phyloP scores from a whole-genome alignment of 1,284 basidiomycete species.

The Apiotrichum laibachii region DNA sequence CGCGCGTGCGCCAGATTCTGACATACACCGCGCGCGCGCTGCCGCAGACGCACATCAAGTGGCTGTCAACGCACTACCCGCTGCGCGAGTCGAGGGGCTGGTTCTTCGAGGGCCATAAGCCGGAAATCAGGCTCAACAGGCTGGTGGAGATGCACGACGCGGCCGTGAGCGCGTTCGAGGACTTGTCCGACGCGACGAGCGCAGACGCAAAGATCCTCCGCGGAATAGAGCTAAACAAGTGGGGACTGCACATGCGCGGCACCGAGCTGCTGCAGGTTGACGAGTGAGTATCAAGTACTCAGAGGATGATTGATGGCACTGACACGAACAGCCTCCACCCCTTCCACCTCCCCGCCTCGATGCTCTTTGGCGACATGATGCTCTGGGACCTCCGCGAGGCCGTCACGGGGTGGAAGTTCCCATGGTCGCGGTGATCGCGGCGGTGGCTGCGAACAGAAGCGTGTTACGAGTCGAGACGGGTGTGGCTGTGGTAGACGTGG shows the following conservation, averaged over 20 bases:
- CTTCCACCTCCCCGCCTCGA: conserved; percentile 11
- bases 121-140: conserved; percentile 14
- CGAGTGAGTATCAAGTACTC: conserved; percentile 24
- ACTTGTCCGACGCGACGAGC: neutral
- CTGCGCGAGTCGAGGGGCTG: conserved; percentile 13
- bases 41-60: conserved; percentile 16
- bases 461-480: too few species aligned
- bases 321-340: conserved; percentile 15
- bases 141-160: conserved; percentile 16
- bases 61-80: conserved; percentile 22
- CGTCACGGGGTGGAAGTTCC: neutral
- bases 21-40: conserved; percentile 8
- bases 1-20: conserved; percentile 14
- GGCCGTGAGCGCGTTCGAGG: conserved; percentile 14
- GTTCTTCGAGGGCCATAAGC: conserved; percentile 13
- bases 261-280: conserved; percentile 21
- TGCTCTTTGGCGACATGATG: conserved; percentile 25
- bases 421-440: neutral
- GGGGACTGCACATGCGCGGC: conserved; percentile 20
- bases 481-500: too few species aligned
- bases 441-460: too few species aligned
- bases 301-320: too few species aligned
- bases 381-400: conserved; percentile 19
- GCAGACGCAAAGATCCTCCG: neutral
- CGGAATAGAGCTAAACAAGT: conserved; percentile 8